Evolutionary conservation across 306 rosid genomes (phyloP), one percentile per base, ranked within the genome.

Genomic region (Casuarina glauca): DNA sequence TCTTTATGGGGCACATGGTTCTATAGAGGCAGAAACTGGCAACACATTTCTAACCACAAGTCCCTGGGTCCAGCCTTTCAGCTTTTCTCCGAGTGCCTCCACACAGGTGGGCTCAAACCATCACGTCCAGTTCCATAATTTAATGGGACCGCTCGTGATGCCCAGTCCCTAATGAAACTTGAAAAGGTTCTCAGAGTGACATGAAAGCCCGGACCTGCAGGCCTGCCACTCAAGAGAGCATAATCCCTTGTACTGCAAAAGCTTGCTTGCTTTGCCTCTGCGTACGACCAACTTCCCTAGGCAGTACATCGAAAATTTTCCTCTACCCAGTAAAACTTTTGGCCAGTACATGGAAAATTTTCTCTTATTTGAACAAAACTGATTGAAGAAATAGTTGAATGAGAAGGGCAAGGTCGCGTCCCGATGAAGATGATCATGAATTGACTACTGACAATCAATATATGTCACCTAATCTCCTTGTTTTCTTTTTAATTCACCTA

Each of bases 191-290:
- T 20, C 75, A 82, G 81, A 76, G 81, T 69, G 82, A 79, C 89
- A 74, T 70, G 77, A 81, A 85, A 73, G 76, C 76, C 52, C 79
- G 36, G 66, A 87, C 85, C 88, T 78, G 84, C 86, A 75, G 76
- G 87, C 32, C 80, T 82, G 20, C 80, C 86, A 83, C 69, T 74
- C 78, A 78, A 43, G 10, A 44, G 13, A 15, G 53, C 6, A 13
- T 76, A 41, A 69, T 48, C 13, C 71, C 60, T 46, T 70, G 49
- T 20, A 26, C 32, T 26, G 32, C 32, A 26, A 26, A 26, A 26
- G 32, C 32, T 26, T 26, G 32, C 32, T 26, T 26, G 32, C 32
- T 26, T 26, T 26, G 32, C 32, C 32, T 26, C 32, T 26, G 32
- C 32, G 32, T 26, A 26, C 32, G 32, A 26, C 1, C 32, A 26